Evolutionary conservation across 805 yeast genomes (phyloP), one percentile per base, ranked within the genome.

Genomic region (Candida rishiriensis): DNA sequence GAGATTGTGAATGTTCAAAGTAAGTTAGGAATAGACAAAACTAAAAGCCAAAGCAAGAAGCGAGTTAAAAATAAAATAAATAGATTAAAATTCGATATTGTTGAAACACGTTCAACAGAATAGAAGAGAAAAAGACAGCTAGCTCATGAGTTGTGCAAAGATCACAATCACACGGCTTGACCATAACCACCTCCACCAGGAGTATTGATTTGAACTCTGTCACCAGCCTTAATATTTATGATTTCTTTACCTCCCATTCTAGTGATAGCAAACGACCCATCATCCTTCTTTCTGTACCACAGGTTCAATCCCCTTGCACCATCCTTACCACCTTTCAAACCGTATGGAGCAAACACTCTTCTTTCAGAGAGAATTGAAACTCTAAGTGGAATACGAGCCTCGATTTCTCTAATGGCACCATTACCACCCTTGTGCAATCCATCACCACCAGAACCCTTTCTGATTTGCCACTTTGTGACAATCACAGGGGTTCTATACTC

Each of bases 401-500:
- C 72, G 41, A 71, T 68, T 39, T 70, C 74, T 51, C 79, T 61
- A 14, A 71, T 57, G 8, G 73, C 70, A 40, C 80, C 79, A 55
- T 73, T 66, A 40, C 79, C 79, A 38, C 79, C 79, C 36, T 50
- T 53, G 55, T 68, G 70, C 39, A 59, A 60, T 18, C 80, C 80
- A 6, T 51, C 54, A 45, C 81, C 80, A 15, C 80, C 80, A 41
- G 78, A 69, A 10, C 70, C 70, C 30, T 57, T 50, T 48, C 79
- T 62, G 14, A 74, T 63, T 3, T 70, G 55, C 56, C 66, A 75
- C 49, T 74, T 71, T 31, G 65, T 70, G 30, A 75, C 63, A 37
- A 75, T 62, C 10, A 74, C 76, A 1, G 81, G 81, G 47, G 73
- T 73, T 38, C 79, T 58, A 40, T 70, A 66, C 53, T 76, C 81